Base-by-base conservation (phyloP, 2,329 filamentous ascomycete genomes). In the Alternaria sp. region DNA sequence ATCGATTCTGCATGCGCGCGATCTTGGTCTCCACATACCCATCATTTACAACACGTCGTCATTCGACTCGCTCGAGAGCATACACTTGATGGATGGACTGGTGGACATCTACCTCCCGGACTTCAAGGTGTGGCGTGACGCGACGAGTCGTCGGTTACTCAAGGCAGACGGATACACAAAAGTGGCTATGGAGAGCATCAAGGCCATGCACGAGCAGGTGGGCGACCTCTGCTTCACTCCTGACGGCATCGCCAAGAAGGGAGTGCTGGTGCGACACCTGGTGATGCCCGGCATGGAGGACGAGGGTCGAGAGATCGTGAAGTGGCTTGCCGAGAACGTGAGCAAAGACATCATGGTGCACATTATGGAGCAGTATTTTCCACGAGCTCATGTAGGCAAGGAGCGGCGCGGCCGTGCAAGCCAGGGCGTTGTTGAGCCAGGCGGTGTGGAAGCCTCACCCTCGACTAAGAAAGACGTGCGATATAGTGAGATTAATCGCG, bases 71-170 rank as follows among this genome's bases (percentile, higher is more conserved):
- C 81, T 90, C 0, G 89, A 88, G 3, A 93, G 90, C 1, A 82
- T 96, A 1, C 80, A 88, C 62, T 83, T 96, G 9, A 85, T 96
- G 70, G 89, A 96, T 70, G 92, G 92, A 0, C 82, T 96, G 26
- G 88, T 96, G 0, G 92, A 96, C 76, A 93, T 96, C 47, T 96
- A 96, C 75, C 83, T 96, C n/a, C 90, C 92, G 0, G 92, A 96
- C 75, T 96, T 96, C 83, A 96, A 96, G 78, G 88, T 94, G 10
- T 96, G 91, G 92, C 86, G 86, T 26, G 78, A 84, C 2, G 82
- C 78, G 21, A 90, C 91, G 1, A 90, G 90, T 19, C 90, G 86
- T 70, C 84, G 92, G 11, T 81, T 96, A 28, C 84, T 96, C 36
- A 96, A 96, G 77, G 90, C 91, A 4, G 90, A 93, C 51, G 87